phyloP scores from a whole-genome alignment of 768 basidiomycete species.

The Collybia mongolica region DNA sequence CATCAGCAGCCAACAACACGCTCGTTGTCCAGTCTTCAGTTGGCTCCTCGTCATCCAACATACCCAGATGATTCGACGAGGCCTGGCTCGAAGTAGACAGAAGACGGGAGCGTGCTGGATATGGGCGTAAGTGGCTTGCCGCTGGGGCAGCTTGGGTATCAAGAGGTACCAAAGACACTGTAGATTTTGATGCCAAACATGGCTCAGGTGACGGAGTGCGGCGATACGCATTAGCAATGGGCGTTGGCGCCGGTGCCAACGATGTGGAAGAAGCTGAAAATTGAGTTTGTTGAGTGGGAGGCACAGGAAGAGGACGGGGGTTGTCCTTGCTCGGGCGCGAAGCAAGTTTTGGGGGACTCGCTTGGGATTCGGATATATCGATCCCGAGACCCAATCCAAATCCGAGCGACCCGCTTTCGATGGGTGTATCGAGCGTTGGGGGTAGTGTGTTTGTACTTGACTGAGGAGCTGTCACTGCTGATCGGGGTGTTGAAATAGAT shows the following conservation, averaged over 20 bases:
- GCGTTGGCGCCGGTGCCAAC: constrained; percentile 19
- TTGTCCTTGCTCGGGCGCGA: background rate
- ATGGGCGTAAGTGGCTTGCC: constrained; percentile 19
- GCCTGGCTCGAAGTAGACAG: constrained; percentile 29
- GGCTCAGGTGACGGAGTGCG: constrained; percentile 13
- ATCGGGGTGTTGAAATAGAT: constrained; percentile 47
- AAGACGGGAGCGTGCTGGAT: constrained; percentile 18
- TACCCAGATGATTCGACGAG: constrained; percentile 47
- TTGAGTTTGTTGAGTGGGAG: background rate
- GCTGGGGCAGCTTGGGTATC: constrained; percentile 7
- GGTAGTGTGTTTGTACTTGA: constrained; percentile 46
- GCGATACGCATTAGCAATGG: constrained; percentile 35
- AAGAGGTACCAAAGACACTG: constrained; percentile 12
- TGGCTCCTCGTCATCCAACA: constrained; percentile 43
- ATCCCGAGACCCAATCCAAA: constrained; percentile 33
- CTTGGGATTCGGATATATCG: constrained; percentile 27
- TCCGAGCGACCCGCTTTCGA: constrained; percentile 55
- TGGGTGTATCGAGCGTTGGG: constrained; percentile 59
- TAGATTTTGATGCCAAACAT: constrained; percentile 16
- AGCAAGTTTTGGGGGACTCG: constrained; percentile 13
- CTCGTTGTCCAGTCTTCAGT: constrained; percentile 74
- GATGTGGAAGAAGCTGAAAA: no score
- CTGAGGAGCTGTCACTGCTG: constrained; percentile 61
- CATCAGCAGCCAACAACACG: constrained; percentile 70
- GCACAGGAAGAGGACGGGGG: background rate